Evolutionary conservation across 2,329 filamentous ascomycete genomes (phyloP).

Genomic region (Cordyceps pruinosa): DNA sequence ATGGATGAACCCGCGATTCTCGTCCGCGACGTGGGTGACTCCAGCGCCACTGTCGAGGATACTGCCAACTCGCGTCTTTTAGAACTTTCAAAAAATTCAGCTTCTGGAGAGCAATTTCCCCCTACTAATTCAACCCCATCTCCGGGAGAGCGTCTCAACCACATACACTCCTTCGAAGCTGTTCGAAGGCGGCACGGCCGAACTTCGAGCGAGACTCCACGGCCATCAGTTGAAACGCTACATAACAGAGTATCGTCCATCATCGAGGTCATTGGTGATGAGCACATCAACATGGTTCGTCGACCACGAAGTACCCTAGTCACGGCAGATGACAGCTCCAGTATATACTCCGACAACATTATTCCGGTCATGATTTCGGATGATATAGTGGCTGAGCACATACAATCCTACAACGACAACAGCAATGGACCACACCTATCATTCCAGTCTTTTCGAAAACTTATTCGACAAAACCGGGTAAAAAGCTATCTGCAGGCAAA

Average conservation of each 20-base stretch:
- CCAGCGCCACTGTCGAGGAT: neutral
- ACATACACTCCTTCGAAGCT: neutral
- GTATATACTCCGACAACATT: conserved; percentile 33
- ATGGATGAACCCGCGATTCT: neutral
- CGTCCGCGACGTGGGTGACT: neutral
- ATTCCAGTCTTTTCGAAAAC: conserved; percentile 14
- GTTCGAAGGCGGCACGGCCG: neutral
- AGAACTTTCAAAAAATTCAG: conserved; percentile 6
- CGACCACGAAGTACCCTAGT: conserved; percentile 11
- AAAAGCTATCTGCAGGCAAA: conserved; percentile 5
- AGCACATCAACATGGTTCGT: neutral
- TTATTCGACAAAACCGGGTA: conserved; percentile 5
- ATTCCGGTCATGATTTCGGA: conserved; percentile 33
- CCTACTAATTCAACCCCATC: conserved; percentile 10
- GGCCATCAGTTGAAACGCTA: neutral
- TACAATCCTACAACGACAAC: conserved; percentile 14
- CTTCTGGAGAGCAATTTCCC: neutral
- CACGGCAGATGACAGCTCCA: conserved; percentile 17
- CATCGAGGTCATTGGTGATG: conserved; percentile 3
- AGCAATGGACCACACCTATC: conserved; percentile 1
- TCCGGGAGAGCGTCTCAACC: conserved; percentile 4
- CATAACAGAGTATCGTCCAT: neutral
- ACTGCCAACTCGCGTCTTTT: neutral
- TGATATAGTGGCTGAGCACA: neutral
- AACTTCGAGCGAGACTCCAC: neutral